These are phyloP conservation scores for Camellia oleifera DNA, from an alignment of 179 eudicot genomes.

Conservation along the genomic window DNA sequence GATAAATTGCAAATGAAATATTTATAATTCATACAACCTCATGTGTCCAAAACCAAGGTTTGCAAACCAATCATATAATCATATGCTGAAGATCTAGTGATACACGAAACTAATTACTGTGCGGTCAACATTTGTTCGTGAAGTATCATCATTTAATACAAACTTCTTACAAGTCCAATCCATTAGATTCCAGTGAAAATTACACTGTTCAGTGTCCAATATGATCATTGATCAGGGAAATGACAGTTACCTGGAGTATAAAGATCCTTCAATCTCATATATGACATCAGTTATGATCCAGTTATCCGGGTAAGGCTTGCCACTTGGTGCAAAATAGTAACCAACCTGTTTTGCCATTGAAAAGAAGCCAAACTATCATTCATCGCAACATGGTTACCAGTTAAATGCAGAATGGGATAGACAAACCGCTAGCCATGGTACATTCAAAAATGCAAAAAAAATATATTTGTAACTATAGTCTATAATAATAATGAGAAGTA, in stretches of 20 bases:
- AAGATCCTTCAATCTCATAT: slow-evolving; percentile 89
- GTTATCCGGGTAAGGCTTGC: slow-evolving; percentile 98
- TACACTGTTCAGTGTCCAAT: not conserved
- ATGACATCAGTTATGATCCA: slow-evolving; percentile 94
- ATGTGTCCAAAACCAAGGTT: not conserved
- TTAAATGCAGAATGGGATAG: slow-evolving; percentile 20
- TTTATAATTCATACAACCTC: not conserved
- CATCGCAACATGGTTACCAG: slow-evolving; percentile 32
- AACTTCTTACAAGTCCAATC: not conserved
- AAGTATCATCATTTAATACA: not conserved
- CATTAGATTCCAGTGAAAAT: not conserved
- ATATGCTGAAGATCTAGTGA: not conserved
- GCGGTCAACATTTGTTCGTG: not conserved
- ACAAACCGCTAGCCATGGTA: not conserved
- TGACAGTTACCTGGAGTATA: slow-evolving; percentile 69
- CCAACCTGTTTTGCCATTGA: slow-evolving; percentile 76
- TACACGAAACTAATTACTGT: not conserved
- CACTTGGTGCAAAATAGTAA: slow-evolving; percentile 97
- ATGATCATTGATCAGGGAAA: slow-evolving; percentile 16
- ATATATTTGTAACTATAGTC: too few species aligned
- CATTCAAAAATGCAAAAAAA: too few species aligned
- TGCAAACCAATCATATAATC: slow-evolving; percentile 3
- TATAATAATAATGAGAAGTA: too few species aligned
- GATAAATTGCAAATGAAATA: not conserved
- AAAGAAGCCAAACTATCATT: slow-evolving; percentile 53